Conservation (phyloP, 73 alveolate genomes). For the Chromera velia region DNA sequence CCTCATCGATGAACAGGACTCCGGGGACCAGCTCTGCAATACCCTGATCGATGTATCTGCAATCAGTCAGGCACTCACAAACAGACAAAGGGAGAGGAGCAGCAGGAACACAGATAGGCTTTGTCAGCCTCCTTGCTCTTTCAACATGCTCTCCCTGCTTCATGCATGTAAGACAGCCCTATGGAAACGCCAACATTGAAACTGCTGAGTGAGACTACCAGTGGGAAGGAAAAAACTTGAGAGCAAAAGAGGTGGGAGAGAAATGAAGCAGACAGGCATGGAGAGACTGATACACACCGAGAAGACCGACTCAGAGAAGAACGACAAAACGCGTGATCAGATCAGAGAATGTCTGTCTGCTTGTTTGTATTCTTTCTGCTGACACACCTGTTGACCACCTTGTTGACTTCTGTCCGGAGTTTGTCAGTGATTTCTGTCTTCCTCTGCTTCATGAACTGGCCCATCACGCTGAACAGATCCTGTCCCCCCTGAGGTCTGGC, state of each 20-base stretch:
- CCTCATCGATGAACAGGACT: slow-evolving; percentile 96
- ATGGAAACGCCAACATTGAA: no score
- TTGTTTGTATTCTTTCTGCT: background rate
- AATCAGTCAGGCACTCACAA: background rate
- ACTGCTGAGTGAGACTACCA: no score
- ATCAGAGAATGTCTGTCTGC: background rate
- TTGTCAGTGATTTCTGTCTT: slow-evolving; percentile 98
- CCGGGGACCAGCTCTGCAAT: slow-evolving; percentile 99
- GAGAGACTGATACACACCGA: no score
- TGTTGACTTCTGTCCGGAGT: slow-evolving; percentile 92
- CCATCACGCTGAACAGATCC: slow-evolving; percentile 94
- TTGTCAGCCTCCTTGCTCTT: no score
- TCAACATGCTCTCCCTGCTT: no score
- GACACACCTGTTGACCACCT: slow-evolving; percentile 83
- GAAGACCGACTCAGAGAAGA: no score
- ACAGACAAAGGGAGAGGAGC: background rate
- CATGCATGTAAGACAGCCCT: no score
- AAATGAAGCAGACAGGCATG: no score
- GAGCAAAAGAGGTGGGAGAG: no score
- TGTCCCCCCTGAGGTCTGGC: slow-evolving; percentile 99
- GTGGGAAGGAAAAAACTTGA: no score
- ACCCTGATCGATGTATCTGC: slow-evolving; percentile 91
- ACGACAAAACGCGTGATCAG: no score
- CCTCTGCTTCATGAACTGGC: slow-evolving; percentile 90
- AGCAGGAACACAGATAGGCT: no score